Percentiles rank a stretch among this genome's conserved stretches.
Evolutionary conservation across 169 alveolate genomes (phyloP).

Genomic region (Plasmodium fragile): DNA sequence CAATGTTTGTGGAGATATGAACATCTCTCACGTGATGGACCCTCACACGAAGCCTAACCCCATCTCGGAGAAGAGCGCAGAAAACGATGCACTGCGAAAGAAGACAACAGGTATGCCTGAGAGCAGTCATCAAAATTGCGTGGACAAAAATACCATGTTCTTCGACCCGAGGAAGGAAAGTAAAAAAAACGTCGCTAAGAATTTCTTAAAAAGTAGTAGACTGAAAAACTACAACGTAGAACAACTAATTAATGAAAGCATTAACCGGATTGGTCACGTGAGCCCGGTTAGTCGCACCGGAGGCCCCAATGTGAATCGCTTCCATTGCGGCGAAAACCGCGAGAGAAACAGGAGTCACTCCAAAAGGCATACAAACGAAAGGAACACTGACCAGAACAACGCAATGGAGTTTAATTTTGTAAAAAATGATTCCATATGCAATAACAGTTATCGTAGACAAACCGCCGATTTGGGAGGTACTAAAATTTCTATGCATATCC

Average conservation of each 20-base stretch:
- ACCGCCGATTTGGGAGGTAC: constrained; percentile 2
- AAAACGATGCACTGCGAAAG: constrained; percentile 12
- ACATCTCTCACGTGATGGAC: not conserved
- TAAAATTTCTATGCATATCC: constrained; percentile 9
- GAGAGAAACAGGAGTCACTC: not conserved
- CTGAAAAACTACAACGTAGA: constrained; percentile 36
- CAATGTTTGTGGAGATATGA: not conserved
- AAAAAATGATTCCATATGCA: not conserved
- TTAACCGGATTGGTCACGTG: not conserved
- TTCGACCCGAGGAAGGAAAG: constrained; percentile 31
- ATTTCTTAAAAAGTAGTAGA: constrained; percentile 27
- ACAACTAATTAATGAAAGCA: constrained; percentile 1
- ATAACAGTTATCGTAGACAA: not conserved
- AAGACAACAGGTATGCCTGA: constrained; percentile 60
- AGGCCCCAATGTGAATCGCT: not conserved
- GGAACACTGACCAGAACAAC: not conserved
- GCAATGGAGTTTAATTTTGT: not conserved
- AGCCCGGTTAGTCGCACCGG: not conserved
- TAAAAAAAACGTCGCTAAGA: constrained; percentile 42
- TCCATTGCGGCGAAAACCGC: not conserved
- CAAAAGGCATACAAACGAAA: not conserved
- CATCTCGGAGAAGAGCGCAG: constrained; percentile 1
- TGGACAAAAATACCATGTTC: constrained; percentile 7
- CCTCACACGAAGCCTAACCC: not conserved
- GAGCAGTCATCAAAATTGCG: constrained; percentile 5